phyloP scores from a whole-genome alignment of 768 basidiomycete species.

The Boletus rubroflammeus region DNA sequence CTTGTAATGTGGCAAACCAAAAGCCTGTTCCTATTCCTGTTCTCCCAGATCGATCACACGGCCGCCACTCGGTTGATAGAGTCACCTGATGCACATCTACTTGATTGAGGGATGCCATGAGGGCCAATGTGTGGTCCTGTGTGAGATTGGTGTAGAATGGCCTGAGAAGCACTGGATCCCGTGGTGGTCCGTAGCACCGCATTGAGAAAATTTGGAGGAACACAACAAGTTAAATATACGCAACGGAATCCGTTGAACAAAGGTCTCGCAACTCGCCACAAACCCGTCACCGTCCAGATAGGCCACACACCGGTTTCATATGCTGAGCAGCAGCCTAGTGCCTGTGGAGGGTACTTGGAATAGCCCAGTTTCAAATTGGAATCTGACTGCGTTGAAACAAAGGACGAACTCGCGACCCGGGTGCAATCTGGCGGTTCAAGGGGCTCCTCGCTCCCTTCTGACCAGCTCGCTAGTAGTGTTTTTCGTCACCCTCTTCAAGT shows the following conservation, averaged over 20 bases:
- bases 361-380: neutral
- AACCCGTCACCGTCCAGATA: neutral
- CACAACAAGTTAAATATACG: neutral
- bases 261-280: neutral
- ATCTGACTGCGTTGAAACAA: neutral
- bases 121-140: neutral
- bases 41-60: neutral
- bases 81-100: neutral
- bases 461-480: no score
- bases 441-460: no score
- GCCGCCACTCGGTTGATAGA: neutral
- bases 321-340: no score
- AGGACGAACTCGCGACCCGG: no score
- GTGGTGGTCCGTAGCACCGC: constrained; percentile 17
- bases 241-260: neutral
- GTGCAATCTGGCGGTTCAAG: no score
- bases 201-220: neutral
- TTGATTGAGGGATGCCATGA: neutral
- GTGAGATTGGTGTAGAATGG: neutral
- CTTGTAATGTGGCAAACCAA: neutral
- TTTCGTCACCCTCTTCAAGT: no score
- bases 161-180: neutral
- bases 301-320: no score
- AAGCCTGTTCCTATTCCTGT: constrained; percentile 6
- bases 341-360: neutral